These are phyloP conservation scores for Fimicolochytrium jonesii DNA, from an alignment of 192 early-diverging fungal species.

Conservation along the genomic window DNA sequence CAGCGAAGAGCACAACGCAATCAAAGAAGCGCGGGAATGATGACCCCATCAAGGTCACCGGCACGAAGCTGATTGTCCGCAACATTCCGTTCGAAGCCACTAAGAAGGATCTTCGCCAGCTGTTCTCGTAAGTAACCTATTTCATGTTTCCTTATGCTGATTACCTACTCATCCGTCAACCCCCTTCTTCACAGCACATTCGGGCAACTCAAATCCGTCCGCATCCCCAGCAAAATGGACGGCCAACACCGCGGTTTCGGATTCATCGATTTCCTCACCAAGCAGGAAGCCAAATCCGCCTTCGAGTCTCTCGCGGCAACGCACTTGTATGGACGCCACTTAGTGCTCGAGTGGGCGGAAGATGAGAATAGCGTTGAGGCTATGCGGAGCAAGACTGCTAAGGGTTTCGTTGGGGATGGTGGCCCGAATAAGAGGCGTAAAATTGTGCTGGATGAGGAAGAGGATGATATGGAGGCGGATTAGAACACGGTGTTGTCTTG, in stretches of 20 bases:
- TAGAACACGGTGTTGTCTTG: too few relatives aligned
- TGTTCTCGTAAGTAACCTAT: conserved; percentile 65
- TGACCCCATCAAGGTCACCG: conserved; percentile 56
- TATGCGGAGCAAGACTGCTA: conserved; percentile 79
- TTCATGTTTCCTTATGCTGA: too few relatives aligned
- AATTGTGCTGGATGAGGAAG: conserved; percentile 54
- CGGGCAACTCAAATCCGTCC: conserved; percentile 91
- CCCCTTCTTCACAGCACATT: conserved; percentile 59
- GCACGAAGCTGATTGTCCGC: conserved; percentile 86
- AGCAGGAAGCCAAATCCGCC: conserved; percentile 90
- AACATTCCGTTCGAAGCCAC: conserved; percentile 98
- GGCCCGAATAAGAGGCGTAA: conserved; percentile 56
- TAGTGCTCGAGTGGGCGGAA: conserved; percentile 95
- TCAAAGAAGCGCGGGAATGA: conserved; percentile 21
- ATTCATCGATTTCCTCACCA: conserved; percentile 96
- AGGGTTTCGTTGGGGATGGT: conserved; percentile 65
- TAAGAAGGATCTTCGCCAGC: conserved; percentile 84
- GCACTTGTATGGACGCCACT: conserved; percentile 95
- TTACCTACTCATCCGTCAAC: too few relatives aligned
- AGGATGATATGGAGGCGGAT: conserved; percentile 19
- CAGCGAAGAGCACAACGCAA: conserved; percentile 38
- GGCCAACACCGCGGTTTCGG: conserved; percentile 95
- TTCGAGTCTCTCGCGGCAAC: conserved; percentile 81
- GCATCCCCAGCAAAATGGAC: conserved; percentile 90
- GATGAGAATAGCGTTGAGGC: conserved; percentile 77